Conservation (phyloP, 768 basidiomycete genomes). For the Boletus vermiculosoides region DNA sequence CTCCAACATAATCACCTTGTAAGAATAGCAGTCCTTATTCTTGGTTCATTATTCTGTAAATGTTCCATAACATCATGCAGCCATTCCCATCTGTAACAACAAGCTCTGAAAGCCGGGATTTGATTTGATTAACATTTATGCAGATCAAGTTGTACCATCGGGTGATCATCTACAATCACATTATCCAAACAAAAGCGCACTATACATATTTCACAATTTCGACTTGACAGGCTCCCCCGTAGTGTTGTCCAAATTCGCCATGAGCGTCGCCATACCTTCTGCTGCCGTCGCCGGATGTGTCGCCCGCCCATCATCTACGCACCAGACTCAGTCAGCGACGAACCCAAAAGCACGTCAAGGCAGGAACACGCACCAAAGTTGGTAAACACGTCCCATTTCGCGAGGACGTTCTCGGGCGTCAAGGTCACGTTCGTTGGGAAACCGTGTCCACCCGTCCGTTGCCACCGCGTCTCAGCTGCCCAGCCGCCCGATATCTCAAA, state of each 20-base stretch:
- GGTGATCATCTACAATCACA: background rate
- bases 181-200: background rate
- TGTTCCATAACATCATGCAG: background rate
- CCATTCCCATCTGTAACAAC: background rate
- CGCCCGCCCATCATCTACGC: slow-evolving; percentile 71
- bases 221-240: slow-evolving; percentile 41
- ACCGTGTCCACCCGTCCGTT: slow-evolving; percentile 80
- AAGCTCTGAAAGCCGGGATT: background rate
- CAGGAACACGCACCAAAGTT: slow-evolving; percentile 63
- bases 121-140: background rate
- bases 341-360: background rate
- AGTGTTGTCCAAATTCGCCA: slow-evolving; percentile 54
- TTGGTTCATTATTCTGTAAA: background rate
- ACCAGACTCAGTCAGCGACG: background rate
- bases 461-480: slow-evolving; percentile 92
- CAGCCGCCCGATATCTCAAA: slow-evolving; percentile 92
- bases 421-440: slow-evolving; percentile 79
- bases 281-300: slow-evolving; percentile 74
- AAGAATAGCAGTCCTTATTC: background rate
- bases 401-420: slow-evolving; percentile 76
- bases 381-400: slow-evolving; percentile 82
- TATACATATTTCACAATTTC: slow-evolving; percentile 40
- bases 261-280: slow-evolving; percentile 77
- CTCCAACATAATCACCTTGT: background rate
- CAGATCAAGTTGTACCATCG: background rate